Evolutionary conservation across 805 yeast genomes (phyloP).

Genomic region (Metschnikowia hibisci): DNA sequence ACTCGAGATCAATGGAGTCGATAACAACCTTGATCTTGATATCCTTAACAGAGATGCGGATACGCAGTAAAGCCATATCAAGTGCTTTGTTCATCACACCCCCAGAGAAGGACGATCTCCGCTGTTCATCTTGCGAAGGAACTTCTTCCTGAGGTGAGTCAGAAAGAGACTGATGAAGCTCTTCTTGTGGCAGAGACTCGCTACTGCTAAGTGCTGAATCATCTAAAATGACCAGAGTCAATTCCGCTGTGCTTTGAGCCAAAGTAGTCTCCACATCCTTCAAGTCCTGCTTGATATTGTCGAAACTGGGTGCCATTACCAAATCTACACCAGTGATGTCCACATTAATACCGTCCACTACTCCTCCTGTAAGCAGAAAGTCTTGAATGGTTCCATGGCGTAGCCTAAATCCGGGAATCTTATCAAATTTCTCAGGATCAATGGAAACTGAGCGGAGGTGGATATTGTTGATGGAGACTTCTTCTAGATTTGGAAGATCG

Average conservation of each 20-base stretch:
- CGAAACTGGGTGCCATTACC: conserved; percentile 36
- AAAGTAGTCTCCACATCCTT: conserved; percentile 46
- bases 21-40: conserved; percentile 47
- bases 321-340: conserved; percentile 52
- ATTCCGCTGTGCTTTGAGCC: conserved; percentile 70
- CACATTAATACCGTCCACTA: conserved; percentile 67
- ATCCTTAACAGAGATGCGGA: conserved; percentile 48
- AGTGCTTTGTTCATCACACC: conserved; percentile 61
- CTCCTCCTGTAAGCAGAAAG: conserved; percentile 56
- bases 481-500: conserved; percentile 74
- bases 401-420: conserved; percentile 59
- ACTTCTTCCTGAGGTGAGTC: background rate
- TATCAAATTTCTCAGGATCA: conserved; percentile 64
- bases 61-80: conserved; percentile 61
- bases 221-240: conserved; percentile 58
- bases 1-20: conserved; percentile 38
- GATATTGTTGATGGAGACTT: conserved; percentile 61
- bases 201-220: conserved; percentile 3
- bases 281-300: conserved; percentile 24
- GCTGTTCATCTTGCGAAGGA: background rate
- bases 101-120: conserved; percentile 34
- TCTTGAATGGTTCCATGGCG: conserved; percentile 57
- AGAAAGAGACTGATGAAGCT: conserved; percentile 13
- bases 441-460: conserved; percentile 56
- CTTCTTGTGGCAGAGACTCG: background rate